Conservation (phyloP, 192 early-diverging fungal species). For the Rhizophagus sp. region DNA sequence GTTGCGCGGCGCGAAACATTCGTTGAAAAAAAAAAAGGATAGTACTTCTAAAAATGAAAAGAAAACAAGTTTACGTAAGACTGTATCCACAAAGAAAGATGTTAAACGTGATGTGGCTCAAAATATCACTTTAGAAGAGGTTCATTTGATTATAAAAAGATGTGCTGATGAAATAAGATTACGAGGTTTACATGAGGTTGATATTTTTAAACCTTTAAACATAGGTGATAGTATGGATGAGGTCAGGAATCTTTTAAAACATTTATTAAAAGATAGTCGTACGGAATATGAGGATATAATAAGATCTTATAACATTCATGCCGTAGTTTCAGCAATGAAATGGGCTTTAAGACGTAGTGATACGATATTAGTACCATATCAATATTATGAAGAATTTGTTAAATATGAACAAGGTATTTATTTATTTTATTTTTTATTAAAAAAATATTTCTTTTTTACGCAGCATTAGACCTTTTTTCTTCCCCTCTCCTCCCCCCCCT, state of each 20-base stretch:
- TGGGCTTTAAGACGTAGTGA: slow-evolving; percentile 24
- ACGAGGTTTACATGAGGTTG: slow-evolving; percentile 26
- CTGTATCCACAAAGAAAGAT: neutral
- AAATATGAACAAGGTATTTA: slow-evolving; percentile 28
- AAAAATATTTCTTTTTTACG: too few species aligned
- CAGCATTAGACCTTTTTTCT: too few species aligned
- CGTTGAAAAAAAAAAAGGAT: neutral
- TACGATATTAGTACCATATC: slow-evolving; percentile 20
- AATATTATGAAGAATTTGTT: slow-evolving; percentile 30
- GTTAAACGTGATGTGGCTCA: neutral
- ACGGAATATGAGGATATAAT: slow-evolving; percentile 17
- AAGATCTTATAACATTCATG: slow-evolving; percentile 14
- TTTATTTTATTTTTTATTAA: too few species aligned
- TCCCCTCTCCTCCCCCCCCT: too few species aligned
- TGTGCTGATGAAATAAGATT: slow-evolving; percentile 17
- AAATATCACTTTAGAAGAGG: neutral
- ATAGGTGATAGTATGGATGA: slow-evolving; percentile 25
- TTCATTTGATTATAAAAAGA: slow-evolving; percentile 28
- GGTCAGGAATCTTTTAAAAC: neutral
- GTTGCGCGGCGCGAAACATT: neutral
- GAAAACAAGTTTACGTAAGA: neutral
- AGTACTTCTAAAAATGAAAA: neutral
- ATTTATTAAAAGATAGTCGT: slow-evolving; percentile 11
- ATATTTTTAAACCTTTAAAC: slow-evolving; percentile 24
- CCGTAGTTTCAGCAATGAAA: slow-evolving; percentile 28